Conservation (phyloP, 805 yeast genomes). For the Candida ovalis region DNA sequence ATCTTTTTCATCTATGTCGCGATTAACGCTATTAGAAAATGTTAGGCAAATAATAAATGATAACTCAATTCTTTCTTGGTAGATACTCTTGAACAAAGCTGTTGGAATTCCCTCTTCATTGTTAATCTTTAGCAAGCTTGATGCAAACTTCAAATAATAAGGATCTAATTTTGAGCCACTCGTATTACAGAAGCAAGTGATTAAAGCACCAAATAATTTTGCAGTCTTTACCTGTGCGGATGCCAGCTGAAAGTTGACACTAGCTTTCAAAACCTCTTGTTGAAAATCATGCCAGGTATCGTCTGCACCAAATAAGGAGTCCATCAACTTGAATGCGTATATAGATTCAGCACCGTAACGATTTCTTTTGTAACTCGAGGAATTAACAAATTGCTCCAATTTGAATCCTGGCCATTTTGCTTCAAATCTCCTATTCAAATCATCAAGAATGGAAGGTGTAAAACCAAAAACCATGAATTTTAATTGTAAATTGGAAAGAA, state of each 20-base stretch:
- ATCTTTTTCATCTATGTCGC: constrained; percentile 31
- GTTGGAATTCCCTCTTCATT: constrained; percentile 48
- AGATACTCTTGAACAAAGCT: constrained; percentile 45
- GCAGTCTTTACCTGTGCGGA: constrained; percentile 67
- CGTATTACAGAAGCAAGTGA: constrained; percentile 60
- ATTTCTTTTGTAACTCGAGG: constrained; percentile 42
- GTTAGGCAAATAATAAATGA: constrained; percentile 51
- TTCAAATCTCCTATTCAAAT: constrained; percentile 43
- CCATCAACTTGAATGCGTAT: constrained; percentile 62
- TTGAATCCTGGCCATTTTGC: constrained; percentile 39
- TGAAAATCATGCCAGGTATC: constrained; percentile 47
- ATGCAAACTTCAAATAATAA: constrained; percentile 34
- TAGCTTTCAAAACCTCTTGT: constrained; percentile 50
- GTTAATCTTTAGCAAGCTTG: constrained; percentile 49
- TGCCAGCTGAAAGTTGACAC: constrained; percentile 59
- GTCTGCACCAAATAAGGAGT: constrained; percentile 45
- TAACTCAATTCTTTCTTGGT: constrained; percentile 62
- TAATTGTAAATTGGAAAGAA: constrained; percentile 36
- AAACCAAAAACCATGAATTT: constrained; percentile 32
- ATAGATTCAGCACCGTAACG: constrained; percentile 50
- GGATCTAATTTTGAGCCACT: constrained; percentile 25
- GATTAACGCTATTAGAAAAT: constrained; percentile 31
- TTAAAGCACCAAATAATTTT: constrained; percentile 72
- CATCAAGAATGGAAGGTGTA: constrained; percentile 20
- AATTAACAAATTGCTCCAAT: constrained; percentile 49